Evolutionary conservation across 805 yeast genomes (phyloP).

Genomic region (Isabelozyma rhagii): DNA sequence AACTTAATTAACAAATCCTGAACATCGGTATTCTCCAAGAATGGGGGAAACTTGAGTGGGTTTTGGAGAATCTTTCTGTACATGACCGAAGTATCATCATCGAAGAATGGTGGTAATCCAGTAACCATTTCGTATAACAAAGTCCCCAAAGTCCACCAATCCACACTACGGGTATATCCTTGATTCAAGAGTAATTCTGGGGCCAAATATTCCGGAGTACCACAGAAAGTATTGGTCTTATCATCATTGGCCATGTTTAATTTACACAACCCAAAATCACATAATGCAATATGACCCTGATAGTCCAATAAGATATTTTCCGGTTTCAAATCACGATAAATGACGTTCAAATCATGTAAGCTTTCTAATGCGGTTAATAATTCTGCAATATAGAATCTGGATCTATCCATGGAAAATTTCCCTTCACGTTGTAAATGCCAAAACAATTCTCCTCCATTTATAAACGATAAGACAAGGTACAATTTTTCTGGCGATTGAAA

Average conservation of each 20-base stretch:
- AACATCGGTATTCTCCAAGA: slow-evolving; percentile 88
- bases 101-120: slow-evolving; percentile 99
- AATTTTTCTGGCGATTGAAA: slow-evolving; percentile 94
- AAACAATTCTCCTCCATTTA: slow-evolving; percentile 97
- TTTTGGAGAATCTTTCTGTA: slow-evolving; percentile 98
- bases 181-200: slow-evolving; percentile 94
- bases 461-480: slow-evolving; percentile 91
- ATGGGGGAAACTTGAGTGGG: slow-evolving; percentile 95
- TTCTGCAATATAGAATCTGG: slow-evolving; percentile 96
- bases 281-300: slow-evolving; percentile 93
- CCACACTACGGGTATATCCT: slow-evolving; percentile 98
- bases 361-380: slow-evolving; percentile 90
- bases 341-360: slow-evolving; percentile 91
- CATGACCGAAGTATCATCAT: slow-evolving; percentile 98
- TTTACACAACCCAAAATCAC: slow-evolving; percentile 96
- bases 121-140: slow-evolving; percentile 98
- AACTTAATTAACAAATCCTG: slow-evolving; percentile 93
- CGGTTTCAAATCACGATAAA: slow-evolving; percentile 95
- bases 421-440: slow-evolving; percentile 98
- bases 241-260: slow-evolving; percentile 83
- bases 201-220: slow-evolving; percentile 96
- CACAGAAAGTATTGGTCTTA: slow-evolving; percentile 96
- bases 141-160: slow-evolving; percentile 97
- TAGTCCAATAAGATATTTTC: slow-evolving; percentile 95
- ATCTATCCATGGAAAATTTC: slow-evolving; percentile 86